phyloP scores from a whole-genome alignment of 2,329 filamentous ascomycete species.

The Stylonectria norvegica region DNA sequence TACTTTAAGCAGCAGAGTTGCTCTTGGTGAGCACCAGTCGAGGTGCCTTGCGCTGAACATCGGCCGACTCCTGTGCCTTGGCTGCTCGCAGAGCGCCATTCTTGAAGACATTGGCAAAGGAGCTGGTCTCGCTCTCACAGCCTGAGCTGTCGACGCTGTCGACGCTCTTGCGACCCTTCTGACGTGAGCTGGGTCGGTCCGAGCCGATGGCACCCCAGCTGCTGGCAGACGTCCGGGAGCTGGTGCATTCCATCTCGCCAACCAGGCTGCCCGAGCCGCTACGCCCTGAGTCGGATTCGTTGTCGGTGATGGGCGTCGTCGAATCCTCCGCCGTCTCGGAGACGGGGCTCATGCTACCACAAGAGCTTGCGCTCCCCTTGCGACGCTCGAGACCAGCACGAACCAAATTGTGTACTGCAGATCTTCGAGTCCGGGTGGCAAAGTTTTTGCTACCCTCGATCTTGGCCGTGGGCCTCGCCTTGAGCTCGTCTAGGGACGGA shows the following conservation, averaged over 20 bases:
- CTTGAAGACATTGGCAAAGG: slow-evolving; percentile 66
- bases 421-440: slow-evolving; percentile 83
- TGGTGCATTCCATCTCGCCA: slow-evolving; percentile 66
- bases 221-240: slow-evolving; percentile 72
- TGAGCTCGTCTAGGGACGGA: slow-evolving; percentile 85
- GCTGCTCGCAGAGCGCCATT: slow-evolving; percentile 49
- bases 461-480: slow-evolving; percentile 84
- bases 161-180: slow-evolving; percentile 61
- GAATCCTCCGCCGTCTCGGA: slow-evolving; percentile 72
- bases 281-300: slow-evolving; percentile 68
- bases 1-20: slow-evolving; percentile 23
- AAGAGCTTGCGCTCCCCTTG: slow-evolving; percentile 66
- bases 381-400: slow-evolving; percentile 85
- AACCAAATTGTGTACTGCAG: slow-evolving; percentile 86
- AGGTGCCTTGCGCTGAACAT: slow-evolving; percentile 73
- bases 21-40: slow-evolving; percentile 79
- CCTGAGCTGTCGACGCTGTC: slow-evolving; percentile 62
- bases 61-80: slow-evolving; percentile 52
- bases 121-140: slow-evolving; percentile 51
- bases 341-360: slow-evolving; percentile 81
- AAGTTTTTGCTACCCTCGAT: slow-evolving; percentile 98
- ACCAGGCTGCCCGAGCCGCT: slow-evolving; percentile 78
- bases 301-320: slow-evolving; percentile 65
- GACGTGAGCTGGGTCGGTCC: slow-evolving; percentile 70
- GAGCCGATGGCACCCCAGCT: slow-evolving; percentile 79